Evolutionary conservation across 768 basidiomycete species (phyloP), one percentile per base, ranked within the genome.

Genomic region (Neoboletus brunneissimus): DNA sequence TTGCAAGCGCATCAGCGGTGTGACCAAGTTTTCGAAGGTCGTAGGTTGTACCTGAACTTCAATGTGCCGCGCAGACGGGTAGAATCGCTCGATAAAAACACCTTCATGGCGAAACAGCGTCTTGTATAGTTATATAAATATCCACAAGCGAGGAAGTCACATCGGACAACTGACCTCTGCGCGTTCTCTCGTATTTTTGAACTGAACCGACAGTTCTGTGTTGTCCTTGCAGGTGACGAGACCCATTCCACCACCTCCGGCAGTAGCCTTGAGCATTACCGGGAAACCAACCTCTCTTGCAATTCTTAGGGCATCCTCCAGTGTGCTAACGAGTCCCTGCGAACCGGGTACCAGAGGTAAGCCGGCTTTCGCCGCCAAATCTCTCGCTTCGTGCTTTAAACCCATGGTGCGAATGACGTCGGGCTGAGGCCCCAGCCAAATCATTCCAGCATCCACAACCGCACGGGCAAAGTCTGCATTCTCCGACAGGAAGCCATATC

Each of bases 191-290:
- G 77, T 75, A 1, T 64, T 45, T 4, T 60, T 54, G 62, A 83
- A 80, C 31, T 63, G 73, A 5, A 61, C 59, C 0, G 31, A 50
- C 22, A 85, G 62, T 31, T 79, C 79, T 0, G 54, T 49, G n/a
- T 75, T 76, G 43, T 73, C 63, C 18, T 62, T 57, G 62, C 85
- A 87, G 29, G 87, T 73, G 8, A 78, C 75, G 63, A 88, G 78
- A 4, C 86, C 86, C 79, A 86, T 83, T 0, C 87, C 87, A 3
- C 87, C 86, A 1, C 87, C 87, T 3, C 86, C 87, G 0, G 83
- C 84, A 1, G 84, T 85, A 1, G 86, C 81, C 66, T 87, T 88
- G 59, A 88, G 66, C 67, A 87, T 81, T 5, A 89, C 75, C 0
- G 87, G 87, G 59, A 75, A 86, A 0, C 84, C 83, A 23, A 85